Evolutionary conservation across 2,329 filamentous ascomycete species (phyloP).

Genomic region (Cladosporium sp.): DNA sequence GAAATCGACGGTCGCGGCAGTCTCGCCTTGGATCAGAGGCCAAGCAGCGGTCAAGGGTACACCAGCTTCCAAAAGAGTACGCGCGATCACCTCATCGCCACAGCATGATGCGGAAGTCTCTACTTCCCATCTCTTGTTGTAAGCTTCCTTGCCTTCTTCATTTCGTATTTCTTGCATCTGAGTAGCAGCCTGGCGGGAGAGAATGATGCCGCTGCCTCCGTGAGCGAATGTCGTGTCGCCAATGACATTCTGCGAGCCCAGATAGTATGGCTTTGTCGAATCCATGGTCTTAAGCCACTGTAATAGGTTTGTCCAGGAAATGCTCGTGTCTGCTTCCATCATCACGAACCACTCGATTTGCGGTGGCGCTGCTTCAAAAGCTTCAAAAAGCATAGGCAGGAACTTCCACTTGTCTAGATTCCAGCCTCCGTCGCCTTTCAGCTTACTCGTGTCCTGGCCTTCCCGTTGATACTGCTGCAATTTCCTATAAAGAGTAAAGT

Average conservation of each 20-base stretch:
- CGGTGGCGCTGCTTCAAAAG: constrained; percentile 43
- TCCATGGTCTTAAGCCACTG: constrained; percentile 49
- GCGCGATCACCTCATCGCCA: constrained; percentile 52
- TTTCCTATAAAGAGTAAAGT: constrained; percentile 33
- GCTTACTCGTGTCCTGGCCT: constrained; percentile 28
- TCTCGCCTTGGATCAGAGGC: constrained; percentile 44
- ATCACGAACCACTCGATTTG: constrained; percentile 54
- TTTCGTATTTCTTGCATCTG: constrained; percentile 35
- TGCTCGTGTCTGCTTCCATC: constrained; percentile 53
- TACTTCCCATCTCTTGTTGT: constrained; percentile 39
- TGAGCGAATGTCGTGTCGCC: constrained; percentile 39
- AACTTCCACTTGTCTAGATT: constrained; percentile 56
- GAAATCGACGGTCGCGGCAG: constrained; percentile 39
- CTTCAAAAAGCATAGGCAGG: constrained; percentile 51
- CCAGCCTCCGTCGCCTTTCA: constrained; percentile 43
- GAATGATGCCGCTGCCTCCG: constrained; percentile 41
- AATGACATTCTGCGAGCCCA: constrained; percentile 43
- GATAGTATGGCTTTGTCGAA: constrained; percentile 39
- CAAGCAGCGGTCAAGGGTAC: constrained; percentile 42
- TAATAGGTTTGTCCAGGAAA: constrained; percentile 44
- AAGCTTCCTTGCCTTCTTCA: constrained; percentile 34
- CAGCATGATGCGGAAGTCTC: constrained; percentile 47
- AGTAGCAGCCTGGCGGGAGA: constrained; percentile 40
- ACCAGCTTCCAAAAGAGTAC: constrained; percentile 43
- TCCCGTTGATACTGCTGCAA: constrained; percentile 28